Evolutionary conservation across 495 filamentous ascomycete species (phyloP).

Genomic region (Neohortaea acidophila): DNA sequence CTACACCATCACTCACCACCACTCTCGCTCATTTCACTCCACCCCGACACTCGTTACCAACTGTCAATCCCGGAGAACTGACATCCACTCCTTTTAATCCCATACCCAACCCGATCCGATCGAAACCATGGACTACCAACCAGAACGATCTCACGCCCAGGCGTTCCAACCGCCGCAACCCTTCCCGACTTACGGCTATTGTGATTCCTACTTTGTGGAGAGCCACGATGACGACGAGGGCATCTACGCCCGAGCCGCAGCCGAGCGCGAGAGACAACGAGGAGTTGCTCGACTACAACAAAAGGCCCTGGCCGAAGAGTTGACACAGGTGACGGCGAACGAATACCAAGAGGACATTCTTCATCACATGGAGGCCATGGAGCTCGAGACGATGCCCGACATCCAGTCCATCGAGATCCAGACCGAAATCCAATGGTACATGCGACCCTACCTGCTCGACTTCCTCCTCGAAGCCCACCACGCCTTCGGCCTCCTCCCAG

Average conservation of each 20-base stretch:
- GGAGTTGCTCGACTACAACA: constrained; percentile 61
- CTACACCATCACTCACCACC: constrained; percentile 5
- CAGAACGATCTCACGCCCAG: constrained; percentile 28
- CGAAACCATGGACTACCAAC: constrained; percentile 54
- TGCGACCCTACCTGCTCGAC: constrained; percentile 95
- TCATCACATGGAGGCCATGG: constrained; percentile 88
- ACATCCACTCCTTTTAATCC: constrained; percentile 24
- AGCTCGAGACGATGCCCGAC: constrained; percentile 83
- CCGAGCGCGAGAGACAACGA: constrained; percentile 53
- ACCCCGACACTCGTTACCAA: constrained; percentile 9
- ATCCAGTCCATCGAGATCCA: constrained; percentile 97
- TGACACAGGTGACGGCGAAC: constrained; percentile 64
- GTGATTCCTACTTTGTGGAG: constrained; percentile 81
- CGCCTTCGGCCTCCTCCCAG: constrained; percentile 83
- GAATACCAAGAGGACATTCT: constrained; percentile 89
- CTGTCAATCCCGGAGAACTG: constrained; percentile 22
- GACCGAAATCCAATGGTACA: constrained; percentile 98
- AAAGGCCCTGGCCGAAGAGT: constrained; percentile 68
- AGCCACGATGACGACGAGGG: constrained; percentile 46
- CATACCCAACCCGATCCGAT: constrained; percentile 1
- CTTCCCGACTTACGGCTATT: constrained; percentile 28
- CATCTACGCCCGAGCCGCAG: constrained; percentile 26
- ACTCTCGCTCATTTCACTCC: too few relatives aligned
- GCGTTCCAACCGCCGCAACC: constrained; percentile 30
- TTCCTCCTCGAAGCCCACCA: constrained; percentile 96